Evolutionary conservation across 1,139 yeast genomes (phyloP).

Genomic region (Diutina neorugosa): DNA sequence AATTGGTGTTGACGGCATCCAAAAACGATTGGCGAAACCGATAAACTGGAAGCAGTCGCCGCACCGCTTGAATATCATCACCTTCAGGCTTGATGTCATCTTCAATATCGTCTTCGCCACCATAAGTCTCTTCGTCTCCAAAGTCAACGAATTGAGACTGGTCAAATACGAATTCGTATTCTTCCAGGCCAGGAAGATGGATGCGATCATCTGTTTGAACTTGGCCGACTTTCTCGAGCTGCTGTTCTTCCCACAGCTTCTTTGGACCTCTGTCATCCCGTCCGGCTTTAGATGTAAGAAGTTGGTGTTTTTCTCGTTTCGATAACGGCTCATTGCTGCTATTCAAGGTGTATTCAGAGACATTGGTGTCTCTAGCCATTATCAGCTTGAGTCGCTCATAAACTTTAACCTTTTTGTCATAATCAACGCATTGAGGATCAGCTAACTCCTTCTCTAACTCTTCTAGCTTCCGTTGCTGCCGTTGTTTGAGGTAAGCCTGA

Average conservation of each 20-base stretch:
- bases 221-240: conserved; percentile 36
- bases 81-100: background rate
- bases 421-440: conserved; percentile 38
- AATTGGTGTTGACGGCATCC: conserved; percentile 50
- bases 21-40: conserved; percentile 50
- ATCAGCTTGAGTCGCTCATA: conserved; percentile 30
- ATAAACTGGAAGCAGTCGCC: conserved; percentile 70
- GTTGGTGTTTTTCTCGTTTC: conserved; percentile 10
- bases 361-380: conserved; percentile 9
- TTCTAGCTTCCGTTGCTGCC: conserved; percentile 14
- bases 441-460: conserved; percentile 27
- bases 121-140: conserved; percentile 25
- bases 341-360: conserved; percentile 22
- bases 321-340: conserved; percentile 17
- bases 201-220: conserved; percentile 31
- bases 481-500: conserved; percentile 20
- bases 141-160: conserved; percentile 64
- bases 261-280: conserved; percentile 21
- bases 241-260: conserved; percentile 53
- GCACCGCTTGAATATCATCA: conserved; percentile 25
- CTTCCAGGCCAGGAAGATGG: conserved; percentile 30
- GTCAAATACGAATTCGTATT: conserved; percentile 79
- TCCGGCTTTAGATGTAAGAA: conserved; percentile 8
- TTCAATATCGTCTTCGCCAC: conserved; percentile 4
- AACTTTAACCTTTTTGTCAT: conserved; percentile 34